Evolutionary conservation across 106 monocot species (phyloP), one percentile per base, ranked within the genome.

Genomic region (Phalaenopsis aphrodite): DNA sequence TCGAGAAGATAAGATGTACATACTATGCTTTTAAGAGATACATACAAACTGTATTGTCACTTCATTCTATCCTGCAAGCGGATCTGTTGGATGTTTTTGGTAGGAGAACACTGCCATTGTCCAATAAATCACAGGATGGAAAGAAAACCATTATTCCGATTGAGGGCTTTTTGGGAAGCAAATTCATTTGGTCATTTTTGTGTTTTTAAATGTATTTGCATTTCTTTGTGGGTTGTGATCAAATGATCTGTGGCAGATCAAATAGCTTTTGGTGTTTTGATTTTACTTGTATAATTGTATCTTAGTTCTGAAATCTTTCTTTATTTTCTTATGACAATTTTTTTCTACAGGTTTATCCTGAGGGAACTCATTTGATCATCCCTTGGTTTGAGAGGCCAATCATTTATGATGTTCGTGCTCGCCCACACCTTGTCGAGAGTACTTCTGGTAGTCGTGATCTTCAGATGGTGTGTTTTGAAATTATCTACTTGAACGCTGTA

Each of bases 381-480:
- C 81, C 81, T 45, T 82, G 81, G 81, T 82, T 82, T 19, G 81
- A 82, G 81, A 76, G 81, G 46, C 81, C 81, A 45, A 82, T 82
- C 38, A 82, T 82, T 19, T 82, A 82, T 37, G 81, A 82, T 65
- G 81, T 82, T 30, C 75, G 81, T 75, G 81, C 81, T 8, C 56
- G 81, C 15, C 81, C 81, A 2, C 81, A 82, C 66, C 81, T 82
- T 47, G 81, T 82, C 12, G 81, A 82, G 75, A 82, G 81, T 75
- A 82, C 75, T 16, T 82, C 81, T 61, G 81, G 81, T 24, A 82
- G 81, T 16, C 81, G 81, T 65, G 81, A 82, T 65, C 76, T 82
- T 19, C 81, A 82, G 72, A 82, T 82, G 81, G 81, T 82, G 76
- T 41, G n/a, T 42, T 77, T 1, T 82, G 77, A 42, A 73, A 73